These are phyloP conservation scores for Tetratostichococcus sp. DNA, from an alignment of 139 green algal genomes.

Conservation along the genomic window DNA sequence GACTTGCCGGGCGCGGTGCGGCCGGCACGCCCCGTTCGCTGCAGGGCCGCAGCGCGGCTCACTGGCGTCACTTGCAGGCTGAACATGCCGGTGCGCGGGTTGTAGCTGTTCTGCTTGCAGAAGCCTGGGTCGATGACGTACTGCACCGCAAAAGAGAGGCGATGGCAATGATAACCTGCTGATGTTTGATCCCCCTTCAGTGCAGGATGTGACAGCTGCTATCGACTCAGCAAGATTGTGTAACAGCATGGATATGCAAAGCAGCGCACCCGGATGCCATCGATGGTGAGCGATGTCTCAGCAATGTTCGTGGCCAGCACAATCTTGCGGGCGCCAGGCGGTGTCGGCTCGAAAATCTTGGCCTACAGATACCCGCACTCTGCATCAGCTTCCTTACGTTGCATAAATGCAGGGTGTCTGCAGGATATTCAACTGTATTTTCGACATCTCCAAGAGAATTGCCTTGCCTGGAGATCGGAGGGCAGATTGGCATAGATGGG, in stretches of 20 bases:
- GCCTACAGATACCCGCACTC: conserved; percentile 58
- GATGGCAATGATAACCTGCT: neutral
- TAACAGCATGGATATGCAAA: too few relatives aligned
- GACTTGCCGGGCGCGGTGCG: conserved; percentile 88
- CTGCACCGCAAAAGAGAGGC: conserved; percentile 18
- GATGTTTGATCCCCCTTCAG: too few relatives aligned
- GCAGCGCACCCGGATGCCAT: conserved; percentile 79
- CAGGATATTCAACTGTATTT: too few relatives aligned
- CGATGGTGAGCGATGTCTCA: conserved; percentile 95
- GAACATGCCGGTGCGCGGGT: conserved; percentile 94
- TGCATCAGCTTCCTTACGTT: too few relatives aligned
- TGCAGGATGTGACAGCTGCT: too few relatives aligned
- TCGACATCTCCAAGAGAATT: too few relatives aligned
- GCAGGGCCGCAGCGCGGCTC: conserved; percentile 79
- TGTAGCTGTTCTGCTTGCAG: conserved; percentile 97
- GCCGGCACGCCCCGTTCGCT: conserved; percentile 82
- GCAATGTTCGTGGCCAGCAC: conserved; percentile 99
- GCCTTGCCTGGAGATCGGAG: conserved; percentile 76
- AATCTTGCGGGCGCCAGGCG: conserved; percentile 83
- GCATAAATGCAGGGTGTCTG: too few relatives aligned
- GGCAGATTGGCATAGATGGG: conserved; percentile 98
- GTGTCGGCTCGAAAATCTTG: conserved; percentile 96
- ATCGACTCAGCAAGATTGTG: too few relatives aligned
- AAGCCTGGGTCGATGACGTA: conserved; percentile 97
- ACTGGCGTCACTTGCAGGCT: conserved; percentile 91